Evolutionary conservation across 805 yeast species (phyloP), one percentile per base, ranked within the genome.

Genomic region (Saturnispora ahearnii): DNA sequence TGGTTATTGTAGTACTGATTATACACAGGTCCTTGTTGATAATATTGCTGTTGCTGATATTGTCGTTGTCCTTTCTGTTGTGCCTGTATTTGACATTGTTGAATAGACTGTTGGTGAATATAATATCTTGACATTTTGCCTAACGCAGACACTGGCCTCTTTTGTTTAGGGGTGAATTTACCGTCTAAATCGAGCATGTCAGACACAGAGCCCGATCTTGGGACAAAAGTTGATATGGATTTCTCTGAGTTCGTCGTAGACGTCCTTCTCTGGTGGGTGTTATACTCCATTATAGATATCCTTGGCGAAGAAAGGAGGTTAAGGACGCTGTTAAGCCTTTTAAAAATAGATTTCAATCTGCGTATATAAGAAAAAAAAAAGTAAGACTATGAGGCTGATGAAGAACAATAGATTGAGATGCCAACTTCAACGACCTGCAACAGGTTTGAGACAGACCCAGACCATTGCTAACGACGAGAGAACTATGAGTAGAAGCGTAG

Each of bases 101-200:
- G 29, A 12, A 26, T 8, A 44, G 37, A 29, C 36, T 41, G 46
- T 21, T 42, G 45, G 26, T 41, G 49, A 38, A 28, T 29, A 18
- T 21, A 24, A 21, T 37, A 30, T 13, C 40, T 41, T 26, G 50
- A 47, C 41, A 47, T 22, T 24, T 47, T 47, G 3, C 36, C 43
- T n/a, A 47, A 34, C 18, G 50, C 50, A 12, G 45, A 41, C 28
- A 47, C 51, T 12, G 52, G 50, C 21, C 49, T 53, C 46, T 70
- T 58, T 10, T 71, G 53, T 50, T 67, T 69, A 48, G 68, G 68
- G n/a, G 56, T 57, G 53, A 76, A 73, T 51, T 63, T 67, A 28
- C 62, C 62, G 28, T 73, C 77, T 33, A 72, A 56, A 13, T 59
- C 54, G 7, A 51, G 33, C 53, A 54, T 54, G 13, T 54, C 56